Evolutionary conservation across 805 yeast species (phyloP), one percentile per base, ranked within the genome.

Genomic region (Teunomyces cretensis): DNA sequence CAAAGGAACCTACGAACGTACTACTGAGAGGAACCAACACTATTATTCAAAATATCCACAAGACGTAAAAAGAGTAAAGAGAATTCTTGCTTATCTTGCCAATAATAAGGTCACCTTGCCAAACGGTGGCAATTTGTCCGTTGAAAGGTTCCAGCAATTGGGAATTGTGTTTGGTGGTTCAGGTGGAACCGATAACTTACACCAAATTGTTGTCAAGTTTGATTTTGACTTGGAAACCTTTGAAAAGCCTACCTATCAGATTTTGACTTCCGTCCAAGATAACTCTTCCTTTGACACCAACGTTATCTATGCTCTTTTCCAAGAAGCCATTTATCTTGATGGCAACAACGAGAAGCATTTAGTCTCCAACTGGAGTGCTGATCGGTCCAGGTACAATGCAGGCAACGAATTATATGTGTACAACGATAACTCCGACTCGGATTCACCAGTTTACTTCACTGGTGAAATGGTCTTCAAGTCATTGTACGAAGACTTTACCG

Each of bases 241-340:
- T 17, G 76, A 71, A 1, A 45, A 53, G 17, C 71, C 78, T 4
- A 61, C 78, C 2, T 73, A 71, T 47, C 55, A 49, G 13, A 62
- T 72, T 1, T 61, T 77, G 45, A 49, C 42, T 17, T 36, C 49
- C 2, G 47, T 78, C 9, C 70, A 74, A 48, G 57, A 56, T 37
- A 51, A 44, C 17, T 56, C 64, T 7, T 61, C 73, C 1, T 81
- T 79, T 53, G 84, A 80, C 46, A 74, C 84, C 3, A 80, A 80
- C 49, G 60, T 76, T 26, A 52, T 81, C 13, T 80, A 80, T 53
- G 79, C 80, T 2, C 62, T 81, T 33, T 72, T 79, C 50, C 84
- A 79, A 55, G 85, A 80, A 50, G 79, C 83, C 5, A 79, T 81
- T 12, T 80, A 80, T 56, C 64, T 76, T 47, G 80, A 78, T 51